Percentiles rank a stretch among this genome's conserved stretches.
phyloP scores from a whole-genome alignment of 768 basidiomycete genomes.

The Mrakia blollopis region DNA sequence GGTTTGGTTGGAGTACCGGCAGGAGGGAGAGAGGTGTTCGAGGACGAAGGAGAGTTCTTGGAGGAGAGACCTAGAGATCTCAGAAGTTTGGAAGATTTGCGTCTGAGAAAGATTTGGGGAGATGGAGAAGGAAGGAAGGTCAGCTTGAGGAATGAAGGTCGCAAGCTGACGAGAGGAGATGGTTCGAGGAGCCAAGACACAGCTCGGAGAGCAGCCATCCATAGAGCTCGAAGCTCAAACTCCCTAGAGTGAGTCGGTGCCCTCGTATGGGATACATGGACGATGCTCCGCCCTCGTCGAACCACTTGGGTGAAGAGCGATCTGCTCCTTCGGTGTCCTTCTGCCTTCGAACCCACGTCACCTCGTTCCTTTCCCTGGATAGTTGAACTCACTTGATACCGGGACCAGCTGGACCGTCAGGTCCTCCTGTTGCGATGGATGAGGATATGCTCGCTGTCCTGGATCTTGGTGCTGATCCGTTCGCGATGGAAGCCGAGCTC shows the following conservation, averaged over 20 bases:
- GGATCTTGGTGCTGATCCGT: background rate
- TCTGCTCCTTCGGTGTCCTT: too few species aligned
- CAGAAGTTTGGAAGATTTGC: background rate
- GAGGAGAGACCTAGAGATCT: constrained; percentile 1
- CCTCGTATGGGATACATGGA: too few species aligned
- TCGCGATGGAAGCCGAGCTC: background rate
- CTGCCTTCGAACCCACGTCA: background rate
- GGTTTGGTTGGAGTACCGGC: background rate
- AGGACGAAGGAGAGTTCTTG: constrained; percentile 1
- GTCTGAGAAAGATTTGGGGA: background rate
- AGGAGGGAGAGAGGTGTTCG: background rate
- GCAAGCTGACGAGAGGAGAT: background rate
- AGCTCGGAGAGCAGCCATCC: too few species aligned
- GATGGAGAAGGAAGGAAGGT: background rate
- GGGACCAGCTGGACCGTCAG: background rate
- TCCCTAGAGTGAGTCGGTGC: too few species aligned
- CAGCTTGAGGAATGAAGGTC: background rate
- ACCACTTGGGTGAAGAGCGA: too few species aligned
- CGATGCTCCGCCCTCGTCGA: too few species aligned
- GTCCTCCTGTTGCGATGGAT: background rate
- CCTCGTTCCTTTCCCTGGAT: background rate
- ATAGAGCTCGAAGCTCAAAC: too few species aligned
- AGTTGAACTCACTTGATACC: background rate
- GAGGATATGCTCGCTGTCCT: background rate
- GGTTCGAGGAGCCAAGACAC: too few species aligned